These are phyloP conservation scores for Boletus rubropictus DNA, from an alignment of 768 basidiomycete species.

Conservation along the genomic window DNA sequence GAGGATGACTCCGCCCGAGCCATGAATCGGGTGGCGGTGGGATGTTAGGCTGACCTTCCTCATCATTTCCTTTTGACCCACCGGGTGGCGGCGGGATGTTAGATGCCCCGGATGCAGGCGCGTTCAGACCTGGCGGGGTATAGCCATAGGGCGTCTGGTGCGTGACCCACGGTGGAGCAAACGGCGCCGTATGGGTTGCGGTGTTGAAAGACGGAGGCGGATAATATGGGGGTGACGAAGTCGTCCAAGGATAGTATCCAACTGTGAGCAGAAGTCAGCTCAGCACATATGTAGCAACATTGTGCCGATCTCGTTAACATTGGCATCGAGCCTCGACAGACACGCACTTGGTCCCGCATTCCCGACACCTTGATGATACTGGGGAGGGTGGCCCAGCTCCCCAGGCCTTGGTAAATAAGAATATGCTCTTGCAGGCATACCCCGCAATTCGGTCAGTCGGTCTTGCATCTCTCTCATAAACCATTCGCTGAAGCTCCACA, in stretches of 20 bases:
- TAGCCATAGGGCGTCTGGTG: too few species aligned
- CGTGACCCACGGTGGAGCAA: background rate
- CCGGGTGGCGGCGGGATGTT: background rate
- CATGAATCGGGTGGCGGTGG: too few species aligned
- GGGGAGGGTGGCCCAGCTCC: background rate
- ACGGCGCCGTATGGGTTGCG: background rate
- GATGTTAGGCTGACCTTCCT: background rate
- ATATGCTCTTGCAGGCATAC: background rate
- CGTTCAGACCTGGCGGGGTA: background rate
- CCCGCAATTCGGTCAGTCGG: background rate
- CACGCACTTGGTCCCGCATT: background rate
- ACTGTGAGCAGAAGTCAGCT: background rate
- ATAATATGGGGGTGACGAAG: background rate
- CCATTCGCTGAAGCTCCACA: slow-evolving; percentile 2
- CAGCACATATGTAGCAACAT: too few species aligned
- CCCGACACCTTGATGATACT: background rate
- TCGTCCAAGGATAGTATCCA: background rate
- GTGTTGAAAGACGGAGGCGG: background rate
- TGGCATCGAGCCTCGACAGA: background rate
- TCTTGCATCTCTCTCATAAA: slow-evolving; percentile 9
- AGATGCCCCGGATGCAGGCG: background rate
- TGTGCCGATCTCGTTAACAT: too few species aligned
- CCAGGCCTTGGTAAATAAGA: background rate
- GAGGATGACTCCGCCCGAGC: too few species aligned
- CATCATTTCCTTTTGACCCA: too few species aligned